phyloP scores from a whole-genome alignment of 169 alveolate genomes.

The Plasmodium gaboni region DNA sequence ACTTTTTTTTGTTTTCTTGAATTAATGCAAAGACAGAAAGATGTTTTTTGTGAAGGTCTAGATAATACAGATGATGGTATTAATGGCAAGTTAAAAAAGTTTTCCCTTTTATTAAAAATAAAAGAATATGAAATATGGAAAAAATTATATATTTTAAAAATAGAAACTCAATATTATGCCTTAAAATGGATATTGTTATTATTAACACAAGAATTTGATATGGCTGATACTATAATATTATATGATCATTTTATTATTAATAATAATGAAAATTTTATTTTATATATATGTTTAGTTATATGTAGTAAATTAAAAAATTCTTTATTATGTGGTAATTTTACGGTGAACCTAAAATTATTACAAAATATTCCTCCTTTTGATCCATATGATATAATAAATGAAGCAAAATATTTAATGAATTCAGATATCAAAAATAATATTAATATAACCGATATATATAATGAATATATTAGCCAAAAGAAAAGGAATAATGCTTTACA shows the following conservation, averaged over 20 bases:
- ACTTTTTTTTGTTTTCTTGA: conserved; percentile 89
- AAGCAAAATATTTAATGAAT: conserved; percentile 66
- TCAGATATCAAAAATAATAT: conserved; percentile 31
- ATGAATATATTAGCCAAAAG: conserved; percentile 38
- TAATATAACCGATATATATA: conserved; percentile 51
- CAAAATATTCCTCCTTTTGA: conserved; percentile 77
- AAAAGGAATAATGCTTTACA: conserved; percentile 39
- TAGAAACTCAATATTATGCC: conserved; percentile 81
- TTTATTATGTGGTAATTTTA: conserved; percentile 68
- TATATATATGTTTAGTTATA: conserved; percentile 70
- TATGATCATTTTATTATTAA: conserved; percentile 75
- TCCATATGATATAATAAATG: conserved; percentile 69
- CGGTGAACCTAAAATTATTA: conserved; percentile 68
- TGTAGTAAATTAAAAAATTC: conserved; percentile 53
- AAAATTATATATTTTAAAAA: conserved; percentile 54
- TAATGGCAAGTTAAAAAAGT: conserved; percentile 73
- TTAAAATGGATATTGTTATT: conserved; percentile 83
- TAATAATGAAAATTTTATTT: conserved; percentile 69
- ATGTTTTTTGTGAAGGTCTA: conserved; percentile 80
- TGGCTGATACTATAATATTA: conserved; percentile 72
- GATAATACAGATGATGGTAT: conserved; percentile 84
- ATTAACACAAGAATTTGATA: conserved; percentile 82
- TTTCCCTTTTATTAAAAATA: conserved; percentile 67
- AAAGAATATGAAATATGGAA: conserved; percentile 75
- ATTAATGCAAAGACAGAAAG: conserved; percentile 89